Evolutionary conservation across 2,329 filamentous ascomycete genomes (phyloP).

Genomic region (Dryadomyces sulphureus): DNA sequence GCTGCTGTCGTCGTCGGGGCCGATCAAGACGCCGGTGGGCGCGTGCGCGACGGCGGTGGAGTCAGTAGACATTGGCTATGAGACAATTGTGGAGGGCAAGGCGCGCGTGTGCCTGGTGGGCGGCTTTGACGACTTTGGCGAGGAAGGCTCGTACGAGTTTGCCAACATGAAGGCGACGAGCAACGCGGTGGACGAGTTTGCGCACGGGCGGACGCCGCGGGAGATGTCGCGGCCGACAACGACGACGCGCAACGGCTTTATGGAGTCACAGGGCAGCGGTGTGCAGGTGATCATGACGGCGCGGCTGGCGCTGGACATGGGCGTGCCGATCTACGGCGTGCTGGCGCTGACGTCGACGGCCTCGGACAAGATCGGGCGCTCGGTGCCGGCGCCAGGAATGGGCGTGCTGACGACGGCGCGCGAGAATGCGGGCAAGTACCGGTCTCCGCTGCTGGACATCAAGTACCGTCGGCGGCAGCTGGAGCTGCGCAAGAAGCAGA

Average conservation of each 20-base stretch:
- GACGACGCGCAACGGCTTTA: constrained; percentile 93
- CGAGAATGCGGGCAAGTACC: constrained; percentile 81
- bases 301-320: constrained; percentile 92
- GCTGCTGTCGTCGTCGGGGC: constrained; percentile 86
- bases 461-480: constrained; percentile 94
- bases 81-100: constrained; percentile 97
- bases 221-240: constrained; percentile 98
- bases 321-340: constrained; percentile 92
- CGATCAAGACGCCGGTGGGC: constrained; percentile 96
- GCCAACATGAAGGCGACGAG: constrained; percentile 99
- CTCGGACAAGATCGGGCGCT: constrained; percentile 97
- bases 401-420: constrained; percentile 93
- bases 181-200: constrained; percentile 93
- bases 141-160: constrained; percentile 98
- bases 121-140: constrained; percentile 98
- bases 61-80: constrained; percentile 93
- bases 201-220: constrained; percentile 81
- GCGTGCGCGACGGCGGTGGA: constrained; percentile 96
- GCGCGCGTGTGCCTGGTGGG: constrained; percentile 93
- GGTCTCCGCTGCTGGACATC: constrained; percentile 89
- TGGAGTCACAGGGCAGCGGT: constrained; percentile 98
- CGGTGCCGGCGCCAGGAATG: constrained; percentile 88
- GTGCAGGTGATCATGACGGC: constrained; percentile 98
- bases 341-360: constrained; percentile 88
- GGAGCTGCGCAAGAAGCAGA: constrained; percentile 82